Base-by-base conservation (phyloP, 1,284 basidiomycete species). In the Boletellus deceptivus region DNA sequence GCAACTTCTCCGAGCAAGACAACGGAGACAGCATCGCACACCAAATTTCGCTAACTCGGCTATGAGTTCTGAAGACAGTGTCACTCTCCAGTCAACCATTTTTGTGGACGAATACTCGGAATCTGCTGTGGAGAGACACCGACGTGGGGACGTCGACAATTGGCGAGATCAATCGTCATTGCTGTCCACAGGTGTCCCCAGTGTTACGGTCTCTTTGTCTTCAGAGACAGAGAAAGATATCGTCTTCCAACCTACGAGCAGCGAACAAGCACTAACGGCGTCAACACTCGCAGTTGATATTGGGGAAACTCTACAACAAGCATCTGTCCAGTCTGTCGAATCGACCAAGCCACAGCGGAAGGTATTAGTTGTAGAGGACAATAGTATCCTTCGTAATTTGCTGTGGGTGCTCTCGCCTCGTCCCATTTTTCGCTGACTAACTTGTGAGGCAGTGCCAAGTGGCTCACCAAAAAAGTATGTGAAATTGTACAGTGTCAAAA, bases 351-450 rank as follows among this genome's bases (percentile, higher is more conserved):
- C 67, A 2, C 69, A 68, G 8, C 75, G 84, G 49, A 78, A 83
- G 43, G 82, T 93, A 9, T 71, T 93, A 48, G 84, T 93, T 2
- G 89, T 93, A 2, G 92, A 93, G 69, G 90, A 94, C 62, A 93
- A 93, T 62, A 80, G 70, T 50, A 87, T 91, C 49, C 74, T 91
- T 47, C 79, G 89, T 48, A 82, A 78, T 63, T 70, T 90, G 46
- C 73, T 89, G 89, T 89, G 71, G 67, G 74, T 66, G 11, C 48
- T 40, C 39, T 53, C 44, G 51, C 43, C 46, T 48, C 20, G 16
- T 49, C 14, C 29, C 18, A 6, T 45, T 20, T 20, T 36, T 25
- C 4, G 24, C 54, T 62, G 25, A 58, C 37, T 31, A 22, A 71
- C 68, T 34, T 58, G 56, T 62, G 52, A 61, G 69, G 8, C 61